A percentile compares a stretch with the other conserved stretches of the same genome.
Conservation (phyloP, 192 early-diverging fungal species). For the Backusella psychrophila region DNA sequence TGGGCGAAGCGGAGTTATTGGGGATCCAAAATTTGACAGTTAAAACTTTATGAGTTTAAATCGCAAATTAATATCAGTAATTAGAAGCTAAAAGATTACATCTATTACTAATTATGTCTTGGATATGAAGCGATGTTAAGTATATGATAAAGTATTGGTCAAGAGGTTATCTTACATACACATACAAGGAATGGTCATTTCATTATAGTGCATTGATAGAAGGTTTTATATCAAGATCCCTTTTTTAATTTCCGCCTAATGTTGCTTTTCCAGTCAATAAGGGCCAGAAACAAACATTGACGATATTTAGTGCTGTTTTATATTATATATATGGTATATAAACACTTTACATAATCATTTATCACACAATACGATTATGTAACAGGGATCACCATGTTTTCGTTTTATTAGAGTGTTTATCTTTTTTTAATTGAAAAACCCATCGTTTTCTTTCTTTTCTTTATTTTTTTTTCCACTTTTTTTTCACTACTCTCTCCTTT, state of each 20-base stretch:
- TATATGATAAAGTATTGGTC: background rate
- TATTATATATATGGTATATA: background rate
- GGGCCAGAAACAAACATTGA: background rate
- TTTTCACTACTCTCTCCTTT: background rate
- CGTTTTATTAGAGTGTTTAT: background rate
- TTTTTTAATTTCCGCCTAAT: background rate
- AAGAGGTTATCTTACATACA: background rate
- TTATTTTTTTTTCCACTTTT: background rate
- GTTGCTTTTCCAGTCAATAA: background rate
- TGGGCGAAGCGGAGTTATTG: background rate
- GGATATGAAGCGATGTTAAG: background rate
- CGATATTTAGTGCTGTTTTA: background rate
- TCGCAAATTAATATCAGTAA: background rate
- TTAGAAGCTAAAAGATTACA: background rate
- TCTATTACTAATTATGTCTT: background rate
- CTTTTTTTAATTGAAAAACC: background rate
- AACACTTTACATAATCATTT: background rate
- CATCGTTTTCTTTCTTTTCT: background rate
- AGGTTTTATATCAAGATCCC: background rate
- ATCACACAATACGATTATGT: background rate
- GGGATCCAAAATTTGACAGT: background rate
- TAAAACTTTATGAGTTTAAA: slow-evolving; percentile 2
- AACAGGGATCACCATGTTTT: background rate
- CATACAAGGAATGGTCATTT: background rate
- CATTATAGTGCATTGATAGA: background rate